These are phyloP conservation scores for Isoetes engelmannii DNA, from an alignment of 83 land plant genomes.

Conservation along the genomic window DNA sequence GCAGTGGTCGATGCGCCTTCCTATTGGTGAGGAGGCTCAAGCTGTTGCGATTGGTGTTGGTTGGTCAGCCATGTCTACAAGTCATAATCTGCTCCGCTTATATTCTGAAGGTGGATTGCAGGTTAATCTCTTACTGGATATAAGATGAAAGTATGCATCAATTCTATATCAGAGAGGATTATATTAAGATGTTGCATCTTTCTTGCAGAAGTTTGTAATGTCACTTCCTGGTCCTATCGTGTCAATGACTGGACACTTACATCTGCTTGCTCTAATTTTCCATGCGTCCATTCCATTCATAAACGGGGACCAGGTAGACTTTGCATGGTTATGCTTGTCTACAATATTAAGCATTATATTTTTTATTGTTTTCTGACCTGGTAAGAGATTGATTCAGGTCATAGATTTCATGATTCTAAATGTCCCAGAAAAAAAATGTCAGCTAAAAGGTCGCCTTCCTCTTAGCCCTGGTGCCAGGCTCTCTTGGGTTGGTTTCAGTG, in stretches of 20 bases:
- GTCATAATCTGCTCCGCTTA: constrained; percentile 69
- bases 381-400: constrained; percentile 47
- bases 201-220: constrained; percentile 55
- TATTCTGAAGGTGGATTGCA: constrained; percentile 90
- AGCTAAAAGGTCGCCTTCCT: constrained; percentile 57
- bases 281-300: constrained; percentile 73
- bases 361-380: constrained; percentile 12
- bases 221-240: constrained; percentile 88
- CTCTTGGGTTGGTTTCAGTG: constrained; percentile 90
- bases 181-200: no score
- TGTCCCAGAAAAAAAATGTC: constrained; percentile 34
- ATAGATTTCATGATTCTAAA: constrained; percentile 58
- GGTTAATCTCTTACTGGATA: constrained; percentile 54
- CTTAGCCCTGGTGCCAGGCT: constrained; percentile 69
- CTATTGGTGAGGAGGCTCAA: constrained; percentile 78
- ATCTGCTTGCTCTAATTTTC: constrained; percentile 64
- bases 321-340: neutral
- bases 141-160: neutral
- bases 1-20: constrained; percentile 98
- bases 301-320: constrained; percentile 67
- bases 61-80: constrained; percentile 94
- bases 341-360: constrained; percentile 2
- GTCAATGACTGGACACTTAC: constrained; percentile 59
- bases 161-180: no score
- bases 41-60: constrained; percentile 80